Base-by-base conservation (phyloP, 1,284 basidiomycete genomes). In the Tranzscheliella williamsii region DNA sequence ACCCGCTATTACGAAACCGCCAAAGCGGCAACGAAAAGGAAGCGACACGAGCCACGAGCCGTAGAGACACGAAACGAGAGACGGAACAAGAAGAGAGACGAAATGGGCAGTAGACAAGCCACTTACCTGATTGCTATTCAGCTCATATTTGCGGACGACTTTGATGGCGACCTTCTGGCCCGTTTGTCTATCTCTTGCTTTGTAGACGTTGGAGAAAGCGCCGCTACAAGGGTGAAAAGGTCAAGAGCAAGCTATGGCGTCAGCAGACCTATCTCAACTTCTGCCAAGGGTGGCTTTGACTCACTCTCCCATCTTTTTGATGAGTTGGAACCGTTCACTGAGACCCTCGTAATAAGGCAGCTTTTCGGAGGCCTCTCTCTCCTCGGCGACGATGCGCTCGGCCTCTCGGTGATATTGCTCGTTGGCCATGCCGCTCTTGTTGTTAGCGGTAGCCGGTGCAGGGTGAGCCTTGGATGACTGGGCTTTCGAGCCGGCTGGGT, bases 131-230 rank as follows among this genome's bases (percentile, higher is more conserved):
- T 88, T 88, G 37, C 89, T 85, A 78, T 90, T 96, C 52, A 97
- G 82, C 76, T 98, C 95, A 75, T 86, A 94, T 79, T 98, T 98
- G 73, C 95, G 88, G 41, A 98, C 95, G 41, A 94, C 89, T 81
- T 97, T 97, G 82, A 97, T 90, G 61, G 95, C 95, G 26, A 95
- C 90, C 79, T 89, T 89, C 76, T 86, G 82, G 16, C 87, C 86
- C 15, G 87, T 87, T 43, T 83, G 81, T 46, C 85, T 81, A 79
- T 96, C 89, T 43, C 89, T 73, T 3, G 92, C 95, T 78, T 91
- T 91, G 84, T 95, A 98, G 3, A 99, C 95, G 75, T 96, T 91
- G 11, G 94, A 97, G 79, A 99, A 98, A 29, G 95, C 95, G 60
- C 95, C 95, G 40, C 57, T 61, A 36, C 9, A 4, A 21, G 24